These are phyloP conservation scores for Trichoderma cornu-damae DNA, from an alignment of 2,329 filamentous ascomycete species.

Conservation along the genomic window DNA sequence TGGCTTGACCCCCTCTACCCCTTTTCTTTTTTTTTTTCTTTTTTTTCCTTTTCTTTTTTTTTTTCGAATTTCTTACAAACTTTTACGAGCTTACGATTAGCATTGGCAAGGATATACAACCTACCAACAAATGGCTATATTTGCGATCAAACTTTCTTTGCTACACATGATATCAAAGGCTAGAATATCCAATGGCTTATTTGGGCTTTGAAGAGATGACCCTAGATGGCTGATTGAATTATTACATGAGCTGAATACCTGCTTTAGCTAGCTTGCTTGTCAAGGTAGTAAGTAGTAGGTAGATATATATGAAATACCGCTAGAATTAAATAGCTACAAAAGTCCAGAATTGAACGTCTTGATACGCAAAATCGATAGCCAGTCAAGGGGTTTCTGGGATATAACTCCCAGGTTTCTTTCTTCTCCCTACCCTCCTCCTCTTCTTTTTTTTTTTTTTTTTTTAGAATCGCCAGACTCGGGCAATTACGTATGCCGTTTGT, in stretches of 20 bases:
- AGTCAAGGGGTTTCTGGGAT: too few relatives aligned
- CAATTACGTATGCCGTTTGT: neutral
- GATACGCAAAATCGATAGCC: neutral
- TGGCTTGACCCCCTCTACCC: neutral
- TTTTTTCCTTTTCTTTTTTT: neutral
- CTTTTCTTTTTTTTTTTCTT: neutral
- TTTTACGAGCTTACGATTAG: slow-evolving; percentile 10
- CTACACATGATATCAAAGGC: neutral
- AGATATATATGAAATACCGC: neutral
- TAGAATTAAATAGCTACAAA: neutral
- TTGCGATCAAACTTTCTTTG: neutral
- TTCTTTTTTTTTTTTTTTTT: too few relatives aligned
- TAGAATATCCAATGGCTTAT: neutral
- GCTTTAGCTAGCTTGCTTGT: neutral
- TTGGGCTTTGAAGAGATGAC: neutral
- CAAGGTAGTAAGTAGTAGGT: too few relatives aligned
- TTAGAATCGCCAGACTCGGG: neutral
- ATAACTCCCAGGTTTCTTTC: too few relatives aligned
- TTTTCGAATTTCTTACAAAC: neutral
- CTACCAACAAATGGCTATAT: neutral
- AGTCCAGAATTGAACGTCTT: neutral
- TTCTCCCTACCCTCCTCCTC: too few relatives aligned
- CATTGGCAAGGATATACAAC: neutral
- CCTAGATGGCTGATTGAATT: neutral
- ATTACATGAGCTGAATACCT: neutral